A percentile compares a stretch with the other conserved stretches of the same genome.
Conservation (phyloP, 257 asterid species). For the Gardenia jasminoides region DNA sequence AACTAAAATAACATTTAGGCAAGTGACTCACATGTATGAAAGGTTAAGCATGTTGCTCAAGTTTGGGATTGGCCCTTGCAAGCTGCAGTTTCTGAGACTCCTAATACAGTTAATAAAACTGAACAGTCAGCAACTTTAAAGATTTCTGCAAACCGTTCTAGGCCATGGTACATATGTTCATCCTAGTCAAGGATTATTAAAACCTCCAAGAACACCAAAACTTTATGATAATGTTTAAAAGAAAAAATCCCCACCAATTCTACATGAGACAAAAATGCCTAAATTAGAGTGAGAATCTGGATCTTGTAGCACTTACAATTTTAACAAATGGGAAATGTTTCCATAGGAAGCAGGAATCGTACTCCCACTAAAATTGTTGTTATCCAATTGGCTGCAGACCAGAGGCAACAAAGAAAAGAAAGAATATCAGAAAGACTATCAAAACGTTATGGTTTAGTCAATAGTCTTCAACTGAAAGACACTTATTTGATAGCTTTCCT, state of each 20-base stretch:
- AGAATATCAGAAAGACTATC: neutral
- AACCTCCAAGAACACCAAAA: neutral
- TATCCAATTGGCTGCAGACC: conserved; percentile 81
- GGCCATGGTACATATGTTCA: neutral
- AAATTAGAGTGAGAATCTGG: conserved; percentile 15
- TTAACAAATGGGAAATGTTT: conserved; percentile 64
- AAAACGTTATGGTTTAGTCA: neutral
- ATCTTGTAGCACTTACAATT: conserved; percentile 57
- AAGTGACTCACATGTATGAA: conserved; percentile 69
- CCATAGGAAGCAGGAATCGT: conserved; percentile 66
- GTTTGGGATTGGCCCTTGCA: conserved; percentile 79
- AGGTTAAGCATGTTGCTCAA: conserved; percentile 62
- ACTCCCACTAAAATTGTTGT: conserved; percentile 72
- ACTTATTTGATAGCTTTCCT: neutral
- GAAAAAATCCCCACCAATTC: neutral
- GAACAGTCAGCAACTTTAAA: conserved; percentile 10
- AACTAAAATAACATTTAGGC: neutral
- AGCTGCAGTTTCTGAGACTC: conserved; percentile 96
- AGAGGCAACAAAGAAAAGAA: conserved; percentile 18
- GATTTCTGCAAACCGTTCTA: neutral
- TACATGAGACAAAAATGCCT: neutral
- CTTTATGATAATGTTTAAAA: neutral
- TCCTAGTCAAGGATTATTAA: neutral
- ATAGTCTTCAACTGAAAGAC: neutral
- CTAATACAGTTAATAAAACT: conserved; percentile 43